Conservation (phyloP, 805 yeast species). For the Teunomyces stri region DNA sequence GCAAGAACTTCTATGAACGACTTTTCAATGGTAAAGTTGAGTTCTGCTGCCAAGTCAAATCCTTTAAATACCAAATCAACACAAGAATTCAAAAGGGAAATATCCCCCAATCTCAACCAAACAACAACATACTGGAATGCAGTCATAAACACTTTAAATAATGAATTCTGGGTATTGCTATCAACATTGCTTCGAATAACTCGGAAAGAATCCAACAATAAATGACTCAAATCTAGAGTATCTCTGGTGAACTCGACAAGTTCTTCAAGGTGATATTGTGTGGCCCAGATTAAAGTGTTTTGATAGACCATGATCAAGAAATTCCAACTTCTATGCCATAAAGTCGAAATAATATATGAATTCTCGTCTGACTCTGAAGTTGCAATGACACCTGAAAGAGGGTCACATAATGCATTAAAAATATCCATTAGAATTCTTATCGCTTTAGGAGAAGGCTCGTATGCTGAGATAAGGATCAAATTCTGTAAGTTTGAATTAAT, state of each 20-base stretch:
- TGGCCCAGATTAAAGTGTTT: conserved; percentile 76
- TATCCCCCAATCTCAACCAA: conserved; percentile 83
- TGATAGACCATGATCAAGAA: conserved; percentile 67
- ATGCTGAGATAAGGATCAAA: conserved; percentile 48
- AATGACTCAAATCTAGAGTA: conserved; percentile 72
- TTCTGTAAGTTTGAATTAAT: conserved; percentile 44
- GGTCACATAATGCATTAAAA: conserved; percentile 58
- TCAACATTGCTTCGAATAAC: conserved; percentile 21
- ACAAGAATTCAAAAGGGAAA: conserved; percentile 68
- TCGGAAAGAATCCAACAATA: conserved; percentile 63
- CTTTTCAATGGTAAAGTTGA: conserved; percentile 50
- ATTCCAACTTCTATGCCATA: conserved; percentile 75
- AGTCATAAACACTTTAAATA: conserved; percentile 56
- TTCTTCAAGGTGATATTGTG: conserved; percentile 49
- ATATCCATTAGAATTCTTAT: conserved; percentile 76
- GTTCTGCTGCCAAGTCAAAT: conserved; percentile 59
- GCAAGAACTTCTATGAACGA: conserved; percentile 56
- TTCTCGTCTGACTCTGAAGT: conserved; percentile 10
- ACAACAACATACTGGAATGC: conserved; percentile 67
- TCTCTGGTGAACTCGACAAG: conserved; percentile 84
- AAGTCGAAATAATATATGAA: conserved; percentile 27
- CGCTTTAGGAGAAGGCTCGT: conserved; percentile 74
- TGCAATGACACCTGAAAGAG: conserved; percentile 55
- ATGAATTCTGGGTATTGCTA: conserved; percentile 5
- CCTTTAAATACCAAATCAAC: conserved; percentile 66